These are phyloP conservation scores for Cladosporium sp. DNA, from an alignment of 2,329 filamentous ascomycete genomes.

Conservation along the genomic window DNA sequence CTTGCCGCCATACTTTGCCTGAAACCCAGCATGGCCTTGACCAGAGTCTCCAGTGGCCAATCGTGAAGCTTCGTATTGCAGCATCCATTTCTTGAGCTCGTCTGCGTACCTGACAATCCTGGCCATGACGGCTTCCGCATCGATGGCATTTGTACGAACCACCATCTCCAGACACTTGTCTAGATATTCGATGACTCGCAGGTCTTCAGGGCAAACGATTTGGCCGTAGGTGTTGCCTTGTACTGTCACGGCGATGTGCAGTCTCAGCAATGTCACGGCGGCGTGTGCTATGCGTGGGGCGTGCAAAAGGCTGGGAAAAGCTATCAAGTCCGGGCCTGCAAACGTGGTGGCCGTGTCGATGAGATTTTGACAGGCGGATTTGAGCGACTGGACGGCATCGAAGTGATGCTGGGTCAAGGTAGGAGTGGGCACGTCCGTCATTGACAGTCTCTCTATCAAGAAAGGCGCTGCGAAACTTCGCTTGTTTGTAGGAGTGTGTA, in stretches of 20 bases:
- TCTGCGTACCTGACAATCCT: constrained; percentile 2
- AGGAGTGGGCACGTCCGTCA: constrained; percentile 34
- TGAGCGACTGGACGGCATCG: constrained; percentile 30
- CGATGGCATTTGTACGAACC: not conserved
- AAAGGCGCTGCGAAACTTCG: constrained; percentile 35
- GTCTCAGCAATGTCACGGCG: constrained; percentile 31
- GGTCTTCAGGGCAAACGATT: constrained; percentile 31
- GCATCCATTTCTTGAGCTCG: constrained; percentile 17
- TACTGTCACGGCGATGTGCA: constrained; percentile 33
- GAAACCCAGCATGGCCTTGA: not conserved
- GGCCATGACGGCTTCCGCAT: constrained; percentile 4
- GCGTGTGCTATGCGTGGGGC: constrained; percentile 32
- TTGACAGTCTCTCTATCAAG: constrained; percentile 32
- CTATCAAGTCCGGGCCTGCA: constrained; percentile 24
- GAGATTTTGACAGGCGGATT: constrained; percentile 28
- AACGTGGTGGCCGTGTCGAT: constrained; percentile 28
- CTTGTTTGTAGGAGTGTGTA: constrained; percentile 37
- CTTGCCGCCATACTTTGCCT: not conserved
- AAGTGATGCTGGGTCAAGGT: constrained; percentile 30
- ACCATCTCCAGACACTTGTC: constrained; percentile 24
- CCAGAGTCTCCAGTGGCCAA: not conserved
- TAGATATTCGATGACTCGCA: constrained; percentile 33
- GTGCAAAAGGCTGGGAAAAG: constrained; percentile 30
- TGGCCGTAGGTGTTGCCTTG: constrained; percentile 32
- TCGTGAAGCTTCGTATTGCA: constrained; percentile 17